These are phyloP conservation scores for Nakazawaea wyomingensis DNA, from an alignment of 805 yeast genomes.

Conservation along the genomic window DNA sequence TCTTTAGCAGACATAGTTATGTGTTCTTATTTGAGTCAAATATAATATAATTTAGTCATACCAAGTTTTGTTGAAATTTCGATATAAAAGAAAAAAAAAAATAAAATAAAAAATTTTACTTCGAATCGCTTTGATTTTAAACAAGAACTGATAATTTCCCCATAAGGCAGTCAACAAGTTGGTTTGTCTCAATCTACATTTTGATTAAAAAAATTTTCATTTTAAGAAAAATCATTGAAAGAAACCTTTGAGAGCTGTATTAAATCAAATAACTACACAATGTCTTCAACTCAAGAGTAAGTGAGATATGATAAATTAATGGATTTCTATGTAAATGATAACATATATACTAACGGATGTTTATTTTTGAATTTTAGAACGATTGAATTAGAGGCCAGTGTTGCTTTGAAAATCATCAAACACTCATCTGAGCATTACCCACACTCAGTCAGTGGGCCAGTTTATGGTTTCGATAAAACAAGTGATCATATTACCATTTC, in stretches of 20 bases:
- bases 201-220: conserved; percentile 5
- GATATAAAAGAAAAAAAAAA: not conserved
- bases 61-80: not conserved
- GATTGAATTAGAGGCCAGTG: conserved; percentile 45
- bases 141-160: too few relatives aligned
- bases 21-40: not conserved
- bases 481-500: conserved; percentile 45
- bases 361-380: conserved; percentile 16
- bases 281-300: conserved; percentile 4
- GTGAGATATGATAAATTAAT: not conserved
- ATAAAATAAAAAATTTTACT: too few relatives aligned
- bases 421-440: conserved; percentile 64
- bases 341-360: too few relatives aligned
- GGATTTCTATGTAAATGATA: too few relatives aligned
- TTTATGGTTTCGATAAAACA: conserved; percentile 68
- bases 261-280: not conserved
- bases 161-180: not conserved
- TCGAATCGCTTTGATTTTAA: too few relatives aligned
- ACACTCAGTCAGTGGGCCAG: conserved; percentile 59
- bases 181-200: too few relatives aligned
- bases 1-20: conserved; percentile 29
- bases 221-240: not conserved
- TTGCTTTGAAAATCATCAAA: conserved; percentile 56
- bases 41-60: not conserved
- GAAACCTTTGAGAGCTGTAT: not conserved